phyloP scores from a whole-genome alignment of 2,329 filamentous ascomycete genomes.

The Didymella pinodella region DNA sequence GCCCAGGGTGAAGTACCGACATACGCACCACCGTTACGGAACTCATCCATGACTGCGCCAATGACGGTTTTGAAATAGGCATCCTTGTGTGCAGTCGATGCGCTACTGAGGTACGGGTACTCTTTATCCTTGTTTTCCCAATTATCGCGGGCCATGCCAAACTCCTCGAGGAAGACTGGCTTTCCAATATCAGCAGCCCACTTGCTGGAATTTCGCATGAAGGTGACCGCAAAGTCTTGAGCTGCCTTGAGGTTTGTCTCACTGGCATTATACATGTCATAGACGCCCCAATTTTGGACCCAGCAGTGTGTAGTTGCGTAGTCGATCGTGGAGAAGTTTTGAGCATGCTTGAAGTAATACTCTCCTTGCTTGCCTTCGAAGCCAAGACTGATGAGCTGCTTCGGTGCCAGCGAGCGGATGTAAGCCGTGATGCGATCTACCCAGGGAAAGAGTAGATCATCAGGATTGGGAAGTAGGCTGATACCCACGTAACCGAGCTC shows the following conservation, averaged over 20 bases:
- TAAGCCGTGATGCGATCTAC: conserved; percentile 48
- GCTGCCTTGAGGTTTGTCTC: conserved; percentile 43
- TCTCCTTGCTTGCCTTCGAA: conserved; percentile 53
- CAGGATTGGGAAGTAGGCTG: conserved; percentile 36
- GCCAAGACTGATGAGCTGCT: conserved; percentile 51
- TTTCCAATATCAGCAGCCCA: conserved; percentile 51
- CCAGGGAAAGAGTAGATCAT: conserved; percentile 50
- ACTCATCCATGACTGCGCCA: conserved; percentile 46
- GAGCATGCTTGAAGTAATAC: conserved; percentile 51
- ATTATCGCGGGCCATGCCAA: conserved; percentile 53
- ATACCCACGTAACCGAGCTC: conserved; percentile 41
- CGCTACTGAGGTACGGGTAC: conserved; percentile 49
- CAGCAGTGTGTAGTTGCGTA: conserved; percentile 53
- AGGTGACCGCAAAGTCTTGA: conserved; percentile 46
- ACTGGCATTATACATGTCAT: conserved; percentile 50
- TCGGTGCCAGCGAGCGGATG: conserved; percentile 48
- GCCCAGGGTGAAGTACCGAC: conserved; percentile 52
- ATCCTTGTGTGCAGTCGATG: conserved; percentile 49
- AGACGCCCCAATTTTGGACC: conserved; percentile 53
- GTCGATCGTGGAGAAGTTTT: conserved; percentile 49
- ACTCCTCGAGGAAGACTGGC: conserved; percentile 52
- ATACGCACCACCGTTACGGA: conserved; percentile 47
- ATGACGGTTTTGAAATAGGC: conserved; percentile 52
- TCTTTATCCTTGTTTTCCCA: conserved; percentile 50
- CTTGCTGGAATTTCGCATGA: conserved; percentile 45